phyloP scores from a whole-genome alignment of 495 filamentous ascomycete species.

The Achaetomiella virescens region DNA sequence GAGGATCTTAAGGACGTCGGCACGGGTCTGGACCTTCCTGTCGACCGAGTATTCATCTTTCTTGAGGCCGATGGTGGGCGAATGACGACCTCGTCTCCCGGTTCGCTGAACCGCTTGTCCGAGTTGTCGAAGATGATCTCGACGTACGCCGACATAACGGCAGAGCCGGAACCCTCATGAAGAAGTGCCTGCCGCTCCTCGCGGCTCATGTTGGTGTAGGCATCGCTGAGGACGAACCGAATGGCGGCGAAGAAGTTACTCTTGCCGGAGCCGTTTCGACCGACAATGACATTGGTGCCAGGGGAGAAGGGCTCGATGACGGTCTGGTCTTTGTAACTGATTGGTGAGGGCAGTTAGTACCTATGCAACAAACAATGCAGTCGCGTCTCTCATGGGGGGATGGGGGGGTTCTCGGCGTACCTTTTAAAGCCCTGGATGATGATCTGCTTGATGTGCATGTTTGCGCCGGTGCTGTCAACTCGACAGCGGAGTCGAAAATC shows the following conservation, averaged over 20 bases:
- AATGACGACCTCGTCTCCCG: conserved; percentile 81
- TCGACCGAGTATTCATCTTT: conserved; percentile 98
- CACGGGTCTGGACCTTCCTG: conserved; percentile 89
- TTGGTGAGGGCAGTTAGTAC: conserved; percentile 12
- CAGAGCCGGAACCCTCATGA: conserved; percentile 93
- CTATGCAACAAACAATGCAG: not conserved
- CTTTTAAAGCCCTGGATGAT: conserved; percentile 99
- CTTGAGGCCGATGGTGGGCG: conserved; percentile 90
- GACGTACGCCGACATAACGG: conserved; percentile 98
- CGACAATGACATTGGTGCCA: conserved; percentile 97
- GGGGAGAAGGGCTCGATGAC: conserved; percentile 98
- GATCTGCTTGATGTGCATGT: conserved; percentile 99
- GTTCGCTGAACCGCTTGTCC: conserved; percentile 93
- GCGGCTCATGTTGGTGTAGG: conserved; percentile 90
- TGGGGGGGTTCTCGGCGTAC: conserved; percentile 43
- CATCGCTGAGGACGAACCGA: conserved; percentile 96
- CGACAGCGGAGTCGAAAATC: conserved; percentile 24
- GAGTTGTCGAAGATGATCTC: conserved; percentile 98
- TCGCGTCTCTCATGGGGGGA: not conserved
- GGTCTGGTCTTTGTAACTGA: conserved; percentile 97
- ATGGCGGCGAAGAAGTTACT: conserved; percentile 99
- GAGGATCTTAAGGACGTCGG: conserved; percentile 90
- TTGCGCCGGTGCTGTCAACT: conserved; percentile 33
- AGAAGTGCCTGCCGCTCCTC: conserved; percentile 94
- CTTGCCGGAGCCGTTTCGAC: conserved; percentile 97